These are phyloP conservation scores for Myochromella boudieri DNA, from an alignment of 768 basidiomycete species.

Conservation along the genomic window DNA sequence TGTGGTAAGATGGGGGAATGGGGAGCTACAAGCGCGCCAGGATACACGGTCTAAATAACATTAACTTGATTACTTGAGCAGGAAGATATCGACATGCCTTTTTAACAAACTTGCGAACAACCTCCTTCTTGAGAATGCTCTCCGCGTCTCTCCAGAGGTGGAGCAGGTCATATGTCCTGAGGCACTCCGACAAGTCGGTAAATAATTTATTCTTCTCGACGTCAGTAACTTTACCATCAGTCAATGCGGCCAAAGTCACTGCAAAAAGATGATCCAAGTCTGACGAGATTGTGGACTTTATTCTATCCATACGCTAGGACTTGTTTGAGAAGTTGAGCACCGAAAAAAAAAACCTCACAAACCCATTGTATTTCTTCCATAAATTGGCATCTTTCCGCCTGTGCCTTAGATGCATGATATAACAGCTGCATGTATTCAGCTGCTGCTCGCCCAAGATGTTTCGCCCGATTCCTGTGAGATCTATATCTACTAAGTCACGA, in stretches of 20 bases:
- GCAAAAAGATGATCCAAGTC: conserved; percentile 86
- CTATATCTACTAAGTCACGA: conserved; percentile 32
- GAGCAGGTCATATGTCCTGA: conserved; percentile 77
- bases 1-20: conserved; percentile 77
- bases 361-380: conserved; percentile 88
- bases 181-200: conserved; percentile 73
- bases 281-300: conserved; percentile 80
- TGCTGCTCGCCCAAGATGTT: conserved; percentile 83
- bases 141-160: conserved; percentile 87
- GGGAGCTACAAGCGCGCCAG: conserved; percentile 64
- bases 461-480: conserved; percentile 63
- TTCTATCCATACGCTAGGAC: conserved; percentile 71
- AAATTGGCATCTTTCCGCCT: conserved; percentile 72
- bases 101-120: conserved; percentile 75
- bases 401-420: conserved; percentile 86
- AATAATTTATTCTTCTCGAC: conserved; percentile 62
- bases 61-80: conserved; percentile 4
- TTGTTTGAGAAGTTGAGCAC: conserved; percentile 2
- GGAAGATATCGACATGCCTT: conserved; percentile 49
- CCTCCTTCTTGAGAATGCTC: conserved; percentile 71
- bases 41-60: conserved; percentile 63
- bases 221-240: conserved; percentile 52
- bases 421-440: conserved; percentile 90
- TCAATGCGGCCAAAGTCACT: conserved; percentile 52
- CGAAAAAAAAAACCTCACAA: conserved; percentile 27